phyloP scores from a whole-genome alignment of 257 asterid species.

The Fraxinus anomala region DNA sequence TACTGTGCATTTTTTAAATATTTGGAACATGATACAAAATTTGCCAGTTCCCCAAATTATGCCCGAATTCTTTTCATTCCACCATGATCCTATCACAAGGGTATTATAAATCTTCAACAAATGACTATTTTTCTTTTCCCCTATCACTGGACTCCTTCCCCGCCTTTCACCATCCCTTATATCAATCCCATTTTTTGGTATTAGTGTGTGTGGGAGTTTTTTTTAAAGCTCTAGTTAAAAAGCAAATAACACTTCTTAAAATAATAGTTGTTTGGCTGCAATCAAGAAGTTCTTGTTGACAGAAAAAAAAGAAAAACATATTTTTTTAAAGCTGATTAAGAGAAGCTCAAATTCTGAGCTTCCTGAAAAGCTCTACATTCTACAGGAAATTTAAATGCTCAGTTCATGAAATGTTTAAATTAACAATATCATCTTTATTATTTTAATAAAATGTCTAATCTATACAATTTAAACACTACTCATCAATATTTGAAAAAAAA shows the following conservation, averaged over 20 bases:
- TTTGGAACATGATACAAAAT: neutral
- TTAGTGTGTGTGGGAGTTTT: neutral
- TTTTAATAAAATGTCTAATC: neutral
- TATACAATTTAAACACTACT: neutral
- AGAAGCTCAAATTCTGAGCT: neutral
- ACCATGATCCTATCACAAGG: neutral
- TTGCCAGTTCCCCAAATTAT: neutral
- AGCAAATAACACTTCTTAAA: neutral
- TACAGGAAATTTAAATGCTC: neutral
- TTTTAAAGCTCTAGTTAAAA: neutral
- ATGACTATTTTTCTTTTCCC: neutral
- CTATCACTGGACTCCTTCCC: neutral
- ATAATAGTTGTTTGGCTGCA: neutral
- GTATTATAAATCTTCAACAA: neutral
- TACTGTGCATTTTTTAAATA: neutral
- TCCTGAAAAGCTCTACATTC: neutral
- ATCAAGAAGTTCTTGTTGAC: neutral
- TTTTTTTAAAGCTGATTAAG: neutral
- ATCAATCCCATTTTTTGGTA: neutral
- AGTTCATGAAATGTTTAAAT: neutral
- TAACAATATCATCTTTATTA: neutral
- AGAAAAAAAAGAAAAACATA: neutral
- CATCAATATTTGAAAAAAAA: no score
- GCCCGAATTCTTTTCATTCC: neutral
- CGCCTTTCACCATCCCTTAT: neutral